Evolutionary conservation across 306 rosid species (phyloP), one percentile per base, ranked within the genome.

Genomic region (Clitoria ternatea): DNA sequence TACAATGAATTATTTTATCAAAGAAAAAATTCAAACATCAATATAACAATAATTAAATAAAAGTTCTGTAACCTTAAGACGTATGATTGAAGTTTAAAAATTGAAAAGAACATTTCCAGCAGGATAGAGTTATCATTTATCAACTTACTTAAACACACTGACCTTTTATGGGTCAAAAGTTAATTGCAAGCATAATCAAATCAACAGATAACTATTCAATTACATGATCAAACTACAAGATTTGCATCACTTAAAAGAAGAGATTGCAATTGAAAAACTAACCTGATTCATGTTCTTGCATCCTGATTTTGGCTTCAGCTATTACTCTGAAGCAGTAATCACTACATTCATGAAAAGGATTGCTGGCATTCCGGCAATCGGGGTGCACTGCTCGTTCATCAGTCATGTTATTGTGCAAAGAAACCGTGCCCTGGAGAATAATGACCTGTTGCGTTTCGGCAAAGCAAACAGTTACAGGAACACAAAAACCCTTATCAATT

Each of bases 281-380:
- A 93, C 94, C 97, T 55, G 89, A 45, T 32, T 72, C 77, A 32
- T 50, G 61, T 27, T 60, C 83, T 40, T 73, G 84, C 66, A 66
- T 62, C 83, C 69, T 79, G 70, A 85, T 56, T 81, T 84, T 91
- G 53, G 82, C 45, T 82, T 86, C 92, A 37, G 99, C 92, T 0
- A 91, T 94, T 10, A 91, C 72, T 76, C 72, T 77, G 62, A 94
- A 91, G 79, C 97, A 94, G 80, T 74, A 94, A 71, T 94, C 96
- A 48, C 81, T 89, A 62, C 99, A 94, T 63, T 87, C 99, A 55
- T 95, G 97, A 76, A 66, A 89, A 13, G 92, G 97, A 69, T 87
- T 95, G 24, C 86, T 71, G 4, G 96, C 95, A 74, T 95, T 95
- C 72, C 97, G 81, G 83, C 97, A 95, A 82, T 95, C 91, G 2